A percentile compares a stretch with the other conserved stretches of the same genome.
These are phyloP conservation scores for Triticum monococcum DNA, from an alignment of 176 grass and related monocot genomes.

Conservation along the genomic window DNA sequence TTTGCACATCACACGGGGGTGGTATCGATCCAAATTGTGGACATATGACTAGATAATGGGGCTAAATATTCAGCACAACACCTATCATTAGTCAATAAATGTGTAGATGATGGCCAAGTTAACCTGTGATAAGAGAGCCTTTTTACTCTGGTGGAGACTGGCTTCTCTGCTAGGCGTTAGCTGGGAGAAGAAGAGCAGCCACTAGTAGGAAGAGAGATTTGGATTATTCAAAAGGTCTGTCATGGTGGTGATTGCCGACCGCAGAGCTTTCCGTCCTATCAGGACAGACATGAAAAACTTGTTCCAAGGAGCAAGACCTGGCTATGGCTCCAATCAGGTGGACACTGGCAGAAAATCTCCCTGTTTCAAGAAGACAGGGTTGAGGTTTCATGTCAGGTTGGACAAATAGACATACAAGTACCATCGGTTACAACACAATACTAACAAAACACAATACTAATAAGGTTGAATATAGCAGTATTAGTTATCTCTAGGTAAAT, in stretches of 20 bases:
- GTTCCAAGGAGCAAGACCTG: not conserved
- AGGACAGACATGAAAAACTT: not conserved
- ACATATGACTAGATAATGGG: not conserved
- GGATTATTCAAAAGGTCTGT: not conserved
- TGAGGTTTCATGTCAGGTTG: not conserved
- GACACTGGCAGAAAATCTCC: not conserved
- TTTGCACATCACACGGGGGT: not conserved
- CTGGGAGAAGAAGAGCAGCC: too few relatives aligned
- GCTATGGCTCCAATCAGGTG: not conserved
- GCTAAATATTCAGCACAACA: not conserved
- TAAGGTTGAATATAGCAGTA: too few relatives aligned
- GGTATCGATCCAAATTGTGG: too few relatives aligned
- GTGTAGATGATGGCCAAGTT: too few relatives aligned
- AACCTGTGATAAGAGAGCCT: not conserved
- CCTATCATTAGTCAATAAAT: not conserved
- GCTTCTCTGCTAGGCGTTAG: not conserved
- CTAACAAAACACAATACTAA: too few relatives aligned
- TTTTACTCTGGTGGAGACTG: not conserved
- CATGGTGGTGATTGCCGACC: not conserved
- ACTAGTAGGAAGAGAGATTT: too few relatives aligned
- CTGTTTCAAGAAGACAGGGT: not conserved
- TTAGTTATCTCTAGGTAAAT: too few relatives aligned
- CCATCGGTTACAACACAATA: too few relatives aligned
- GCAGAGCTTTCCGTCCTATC: not conserved
- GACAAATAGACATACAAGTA: not conserved